phyloP scores from a whole-genome alignment of 1,284 basidiomycete species.

The Apiotrichum brassicae region DNA sequence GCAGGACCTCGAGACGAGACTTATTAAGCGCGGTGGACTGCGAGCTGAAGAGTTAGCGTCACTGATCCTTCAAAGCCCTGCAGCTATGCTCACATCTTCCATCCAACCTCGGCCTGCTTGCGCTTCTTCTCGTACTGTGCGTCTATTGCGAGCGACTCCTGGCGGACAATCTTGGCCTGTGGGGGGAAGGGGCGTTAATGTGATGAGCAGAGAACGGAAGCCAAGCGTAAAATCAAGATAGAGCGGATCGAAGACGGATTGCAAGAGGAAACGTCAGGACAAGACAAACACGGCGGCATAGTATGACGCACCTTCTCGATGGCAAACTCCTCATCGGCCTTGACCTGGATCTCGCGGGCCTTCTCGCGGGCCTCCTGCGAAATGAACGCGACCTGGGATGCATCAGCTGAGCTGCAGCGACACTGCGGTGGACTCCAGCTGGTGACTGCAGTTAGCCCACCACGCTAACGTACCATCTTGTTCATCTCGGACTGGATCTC shows the following conservation, averaged over 20 bases:
- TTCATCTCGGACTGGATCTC: slow-evolving; percentile 97
- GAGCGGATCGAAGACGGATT: too few species aligned
- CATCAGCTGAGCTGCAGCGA: too few species aligned
- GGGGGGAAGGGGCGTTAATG: not conserved
- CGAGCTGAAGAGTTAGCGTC: slow-evolving; percentile 57
- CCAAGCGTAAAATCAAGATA: too few species aligned
- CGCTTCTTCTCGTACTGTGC: slow-evolving; percentile 87
- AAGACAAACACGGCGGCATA: too few species aligned
- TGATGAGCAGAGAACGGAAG: too few species aligned
- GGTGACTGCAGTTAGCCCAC: too few species aligned
- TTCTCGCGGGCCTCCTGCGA: slow-evolving; percentile 95
- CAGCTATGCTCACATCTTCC: slow-evolving; percentile 74
- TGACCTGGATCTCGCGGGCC: slow-evolving; percentile 90
- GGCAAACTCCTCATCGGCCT: slow-evolving; percentile 94
- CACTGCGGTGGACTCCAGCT: too few species aligned
- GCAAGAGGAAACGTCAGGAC: too few species aligned
- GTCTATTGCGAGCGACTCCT: slow-evolving; percentile 87
- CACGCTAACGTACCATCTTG: slow-evolving; percentile 73
- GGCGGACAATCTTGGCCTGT: slow-evolving; percentile 90
- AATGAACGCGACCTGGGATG: slow-evolving; percentile 81
- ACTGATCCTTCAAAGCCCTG: rapidly evolving
- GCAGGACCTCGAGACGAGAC: slow-evolving; percentile 83
- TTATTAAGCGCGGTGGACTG: slow-evolving; percentile 96
- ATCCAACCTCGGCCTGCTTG: slow-evolving; percentile 82
- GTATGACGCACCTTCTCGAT: slow-evolving; percentile 73